Evolutionary conservation across 1,284 basidiomycete species (phyloP), one percentile per base, ranked within the genome.

Genomic region (Peniophora sp.): DNA sequence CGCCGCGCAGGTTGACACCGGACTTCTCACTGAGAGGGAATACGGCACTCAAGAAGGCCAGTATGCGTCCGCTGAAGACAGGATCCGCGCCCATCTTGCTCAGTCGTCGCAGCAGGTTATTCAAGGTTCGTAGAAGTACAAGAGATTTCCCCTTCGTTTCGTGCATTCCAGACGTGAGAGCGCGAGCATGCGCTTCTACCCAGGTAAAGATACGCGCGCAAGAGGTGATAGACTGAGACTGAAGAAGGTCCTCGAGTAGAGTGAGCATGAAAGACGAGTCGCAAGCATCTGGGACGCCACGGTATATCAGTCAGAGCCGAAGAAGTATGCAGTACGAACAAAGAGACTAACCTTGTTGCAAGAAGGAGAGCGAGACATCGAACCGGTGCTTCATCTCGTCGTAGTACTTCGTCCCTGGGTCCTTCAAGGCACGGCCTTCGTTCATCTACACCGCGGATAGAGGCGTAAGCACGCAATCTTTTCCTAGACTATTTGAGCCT

Each of bases 11-110:
- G 64, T 96, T 96, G 44, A 96, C 92, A 35, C 92, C 92, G 63
- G 90, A 93, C 46, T 91, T 74, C 64, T 96, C 92, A 2, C 88
- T 87, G 9, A 96, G 68, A 3, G 91, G 89, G 61, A 94, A 95
- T 1, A 92, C 89, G 1, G 78, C 79, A 54, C 87, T 89, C 46
- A 96, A 69, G 63, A 94, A 90, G 1, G 87, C 88, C 60, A 94
- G 72, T 60, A 96, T 92, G 1, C 91, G 78, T 2, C 93, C 93
- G 56, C 88, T 91, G 63, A 96, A 91, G 58, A 88, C 81, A 2
- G 91, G 91, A 35, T 82, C 83, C 9, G 79, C 75, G 48, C 89
- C 90, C 61, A 83, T 88, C 66, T 92, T 92, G 23, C 88, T 90
- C 12, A 95, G 72, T 1, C 93, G 79, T 15, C 90, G 78, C 1